Evolutionary conservation across 2,329 filamentous ascomycete species (phyloP).

Genomic region (Calycina herbarum): DNA sequence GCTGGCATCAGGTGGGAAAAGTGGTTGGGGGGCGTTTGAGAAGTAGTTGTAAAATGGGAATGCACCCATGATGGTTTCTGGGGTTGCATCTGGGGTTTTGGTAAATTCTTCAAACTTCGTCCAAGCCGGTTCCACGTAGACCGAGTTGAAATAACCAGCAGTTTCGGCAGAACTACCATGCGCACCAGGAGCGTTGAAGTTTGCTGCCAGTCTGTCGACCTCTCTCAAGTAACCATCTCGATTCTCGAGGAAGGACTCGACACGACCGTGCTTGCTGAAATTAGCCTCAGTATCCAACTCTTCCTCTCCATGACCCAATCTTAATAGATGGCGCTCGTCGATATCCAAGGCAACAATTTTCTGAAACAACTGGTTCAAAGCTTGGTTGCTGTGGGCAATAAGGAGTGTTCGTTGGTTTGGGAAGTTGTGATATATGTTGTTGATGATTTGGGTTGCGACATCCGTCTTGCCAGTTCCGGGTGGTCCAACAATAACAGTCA

Average conservation of each 20-base stretch:
- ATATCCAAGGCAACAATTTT: slow-evolving; percentile 98
- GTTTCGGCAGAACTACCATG: slow-evolving; percentile 96
- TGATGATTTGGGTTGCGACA: slow-evolving; percentile 97
- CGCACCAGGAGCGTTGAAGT: slow-evolving; percentile 85
- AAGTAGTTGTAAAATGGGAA: slow-evolving; percentile 94
- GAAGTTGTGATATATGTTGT: slow-evolving; percentile 98
- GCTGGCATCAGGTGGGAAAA: slow-evolving; percentile 69
- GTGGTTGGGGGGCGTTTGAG: slow-evolving; percentile 77
- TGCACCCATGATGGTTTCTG: slow-evolving; percentile 63
- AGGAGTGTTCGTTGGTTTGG: slow-evolving; percentile 87
- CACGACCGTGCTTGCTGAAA: slow-evolving; percentile 91
- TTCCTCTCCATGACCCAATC: slow-evolving; percentile 92
- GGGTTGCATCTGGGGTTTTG: slow-evolving; percentile 55
- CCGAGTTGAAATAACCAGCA: slow-evolving; percentile 91
- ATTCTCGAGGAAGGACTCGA: slow-evolving; percentile 93
- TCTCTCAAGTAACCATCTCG: slow-evolving; percentile 75
- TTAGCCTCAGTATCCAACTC: slow-evolving; percentile 82
- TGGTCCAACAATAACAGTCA: slow-evolving; percentile 91
- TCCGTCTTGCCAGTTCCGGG: slow-evolving; percentile 99
- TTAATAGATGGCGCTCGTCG: slow-evolving; percentile 88
- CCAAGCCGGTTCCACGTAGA: slow-evolving; percentile 89
- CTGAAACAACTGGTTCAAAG: slow-evolving; percentile 93
- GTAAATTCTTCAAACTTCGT: slow-evolving; percentile 73
- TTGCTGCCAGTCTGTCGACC: slow-evolving; percentile 81
- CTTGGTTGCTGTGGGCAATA: slow-evolving; percentile 96